These are phyloP conservation scores for Acacia confusa DNA, from an alignment of 306 rosid species.

Conservation along the genomic window DNA sequence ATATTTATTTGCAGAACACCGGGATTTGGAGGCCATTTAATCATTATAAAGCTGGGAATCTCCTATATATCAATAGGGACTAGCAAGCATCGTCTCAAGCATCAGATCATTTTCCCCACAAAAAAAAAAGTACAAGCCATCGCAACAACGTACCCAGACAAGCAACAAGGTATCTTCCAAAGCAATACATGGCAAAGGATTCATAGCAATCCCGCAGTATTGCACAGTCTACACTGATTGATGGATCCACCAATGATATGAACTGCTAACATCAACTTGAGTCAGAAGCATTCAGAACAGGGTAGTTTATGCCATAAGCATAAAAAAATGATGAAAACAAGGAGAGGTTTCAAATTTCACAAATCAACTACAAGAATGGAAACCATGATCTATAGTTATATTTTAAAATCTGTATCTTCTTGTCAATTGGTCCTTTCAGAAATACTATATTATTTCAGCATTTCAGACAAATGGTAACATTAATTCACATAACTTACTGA, in stretches of 20 bases:
- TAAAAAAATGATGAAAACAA: background rate
- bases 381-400: background rate
- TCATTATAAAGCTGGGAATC: no score
- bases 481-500: constrained; percentile 59
- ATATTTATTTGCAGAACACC: background rate
- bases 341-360: background rate
- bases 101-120: background rate
- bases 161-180: constrained; percentile 96
- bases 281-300: constrained; percentile 27
- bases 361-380: background rate
- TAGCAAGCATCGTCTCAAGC: background rate
- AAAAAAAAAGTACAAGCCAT: background rate
- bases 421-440: background rate
- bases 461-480: background rate
- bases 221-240: constrained; percentile 76
- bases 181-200: constrained; percentile 99
- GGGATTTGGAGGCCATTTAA: background rate
- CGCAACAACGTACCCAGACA: constrained; percentile 64
- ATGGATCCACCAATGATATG: constrained; percentile 79
- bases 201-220: constrained; percentile 96
- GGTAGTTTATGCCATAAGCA: background rate
- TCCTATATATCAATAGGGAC: background rate
- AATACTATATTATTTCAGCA: background rate
- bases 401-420: background rate
- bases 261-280: constrained; percentile 49